phyloP scores from a whole-genome alignment of 345 rosid genomes.

The Pistacia atlantica region DNA sequence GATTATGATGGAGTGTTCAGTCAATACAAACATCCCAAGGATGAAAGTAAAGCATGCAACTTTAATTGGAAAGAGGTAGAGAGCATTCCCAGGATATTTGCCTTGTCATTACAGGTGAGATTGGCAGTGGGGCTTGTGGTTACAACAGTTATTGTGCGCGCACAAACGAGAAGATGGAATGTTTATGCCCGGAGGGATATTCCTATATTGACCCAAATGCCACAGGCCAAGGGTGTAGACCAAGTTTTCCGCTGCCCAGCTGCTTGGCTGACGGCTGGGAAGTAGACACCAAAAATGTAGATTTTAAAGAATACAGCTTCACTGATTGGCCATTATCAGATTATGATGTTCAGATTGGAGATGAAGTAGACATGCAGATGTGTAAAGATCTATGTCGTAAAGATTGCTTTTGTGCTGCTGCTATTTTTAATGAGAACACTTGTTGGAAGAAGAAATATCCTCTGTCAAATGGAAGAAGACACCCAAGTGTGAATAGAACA shows the following conservation, averaged over 20 bases:
- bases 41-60: not conserved
- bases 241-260: constrained; percentile 15
- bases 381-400: not conserved
- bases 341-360: not conserved
- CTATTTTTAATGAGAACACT: not conserved
- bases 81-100: not conserved
- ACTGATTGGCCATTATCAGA: constrained; percentile 14
- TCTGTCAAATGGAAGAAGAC: constrained; percentile 15
- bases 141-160: constrained; percentile 13
- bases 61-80: not conserved
- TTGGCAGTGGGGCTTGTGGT: constrained; percentile 19
- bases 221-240: constrained; percentile 2
- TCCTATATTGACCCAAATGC: not conserved
- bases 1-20: constrained; percentile 20
- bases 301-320: not conserved
- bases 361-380: not conserved
- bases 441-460: constrained; percentile 24
- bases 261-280: constrained; percentile 15
- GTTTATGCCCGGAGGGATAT: constrained; percentile 3
- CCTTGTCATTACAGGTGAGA: not conserved
- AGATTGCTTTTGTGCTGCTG: constrained; percentile 12
- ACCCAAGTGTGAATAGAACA: not conserved
- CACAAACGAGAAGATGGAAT: not conserved
- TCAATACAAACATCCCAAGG: not conserved
- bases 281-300: not conserved